Evolutionary conservation across 176 grass and related monocot species (phyloP), one percentile per base, ranked within the genome.

Genomic region (Areca catechu): DNA sequence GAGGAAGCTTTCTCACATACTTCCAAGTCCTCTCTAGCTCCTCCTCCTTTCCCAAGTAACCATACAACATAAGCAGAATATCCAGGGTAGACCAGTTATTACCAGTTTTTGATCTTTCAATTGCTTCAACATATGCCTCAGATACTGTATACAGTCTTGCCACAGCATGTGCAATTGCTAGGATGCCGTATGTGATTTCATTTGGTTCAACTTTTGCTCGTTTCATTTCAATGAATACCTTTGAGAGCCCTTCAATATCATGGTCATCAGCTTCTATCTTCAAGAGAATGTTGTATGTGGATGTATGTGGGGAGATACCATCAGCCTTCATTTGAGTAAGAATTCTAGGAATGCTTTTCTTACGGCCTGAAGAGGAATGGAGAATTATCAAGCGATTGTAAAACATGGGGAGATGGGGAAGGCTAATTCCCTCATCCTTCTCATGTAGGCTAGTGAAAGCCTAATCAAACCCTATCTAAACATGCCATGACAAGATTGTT

Each of bases 31-130:
- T 76, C 66, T 82, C 75, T 66, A 97, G 68, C 72, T 91, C 80
- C 21, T 75, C 79, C 62, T 73, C 77, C 70, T 85, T 85, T 27
- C 88, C 77, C 79, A 80, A 70, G 29, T 77, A 97, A 60, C 87
- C 87, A 73, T 91, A 91, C 43, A 91, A 48, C 55, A 91, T 85
- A 51, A 97, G 57, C 69, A 97, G 74, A 78, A 97, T 81, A 77
- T 91, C 87, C 62, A 88, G 76, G 15, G 93, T 97, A 61, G 93
- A 92, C 83, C 83, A 92, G 55, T 98, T 98, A 71, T 83, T 75
- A 65, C 81, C 83, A 2, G 62, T 88, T 82, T 79, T 88, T 57
- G 75, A 92, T 30, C 67, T 84, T 59, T 85, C 80, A 9, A 98
- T 75, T 27, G 84, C 87, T 84, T 91, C 86, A 34, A 97, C 70